Percentiles rank a stretch among this genome's conserved stretches.
Conservation (phyloP, 2,329 filamentous ascomycete genomes). For the Trichophaea hybrida region DNA sequence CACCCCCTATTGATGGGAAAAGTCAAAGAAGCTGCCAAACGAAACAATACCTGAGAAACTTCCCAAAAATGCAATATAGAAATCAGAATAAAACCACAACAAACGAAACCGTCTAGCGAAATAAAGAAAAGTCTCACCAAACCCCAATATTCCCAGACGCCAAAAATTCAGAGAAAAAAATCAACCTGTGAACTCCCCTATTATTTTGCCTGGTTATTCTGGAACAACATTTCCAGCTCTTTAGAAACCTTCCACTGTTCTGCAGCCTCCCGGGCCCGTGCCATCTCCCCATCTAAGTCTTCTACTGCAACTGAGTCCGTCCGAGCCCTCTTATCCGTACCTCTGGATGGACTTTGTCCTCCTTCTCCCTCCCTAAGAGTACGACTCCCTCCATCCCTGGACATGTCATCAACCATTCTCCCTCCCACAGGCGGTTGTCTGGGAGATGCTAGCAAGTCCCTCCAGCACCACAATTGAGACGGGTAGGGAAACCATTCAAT, state of each 20-base stretch:
- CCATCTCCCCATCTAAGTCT: background rate
- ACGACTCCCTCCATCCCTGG: background rate
- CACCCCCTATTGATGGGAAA: background rate
- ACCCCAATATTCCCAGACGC: background rate
- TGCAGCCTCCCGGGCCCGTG: background rate
- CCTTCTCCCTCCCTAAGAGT: background rate
- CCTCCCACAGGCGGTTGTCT: background rate
- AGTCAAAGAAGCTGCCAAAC: background rate
- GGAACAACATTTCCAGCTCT: background rate
- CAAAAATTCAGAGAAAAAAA: background rate
- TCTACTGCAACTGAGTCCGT: background rate
- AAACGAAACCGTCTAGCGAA: background rate
- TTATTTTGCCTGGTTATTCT: background rate
- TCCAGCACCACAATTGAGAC: background rate
- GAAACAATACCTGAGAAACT: background rate
- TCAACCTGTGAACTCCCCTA: background rate
- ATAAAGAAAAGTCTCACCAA: background rate
- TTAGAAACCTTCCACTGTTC: background rate
- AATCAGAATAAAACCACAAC: background rate
- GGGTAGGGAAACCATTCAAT: background rate
- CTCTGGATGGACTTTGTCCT: background rate
- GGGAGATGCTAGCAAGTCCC: background rate
- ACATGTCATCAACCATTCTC: background rate
- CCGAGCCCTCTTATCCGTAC: background rate
- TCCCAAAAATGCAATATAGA: background rate